phyloP scores from a whole-genome alignment of 208 protist species.

The Acanthamoeba lenticulata region DNA sequence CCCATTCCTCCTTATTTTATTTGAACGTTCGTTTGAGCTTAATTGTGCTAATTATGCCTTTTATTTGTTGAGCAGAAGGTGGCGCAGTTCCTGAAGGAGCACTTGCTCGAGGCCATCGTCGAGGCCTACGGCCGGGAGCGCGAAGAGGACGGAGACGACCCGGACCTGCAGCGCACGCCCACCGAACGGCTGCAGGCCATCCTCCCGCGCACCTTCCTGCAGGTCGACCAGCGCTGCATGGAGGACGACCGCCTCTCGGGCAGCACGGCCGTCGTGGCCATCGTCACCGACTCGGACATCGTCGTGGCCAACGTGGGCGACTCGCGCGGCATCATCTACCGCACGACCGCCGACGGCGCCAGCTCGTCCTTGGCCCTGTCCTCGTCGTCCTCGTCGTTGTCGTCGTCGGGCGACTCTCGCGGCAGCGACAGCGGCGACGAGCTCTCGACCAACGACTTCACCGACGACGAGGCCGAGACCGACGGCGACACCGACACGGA shows the following conservation, averaged over 20 bases:
- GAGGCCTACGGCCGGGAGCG: background rate
- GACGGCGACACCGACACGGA: background rate
- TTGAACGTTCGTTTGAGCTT: too few relatives aligned
- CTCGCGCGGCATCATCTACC: background rate
- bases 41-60: too few relatives aligned
- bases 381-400: background rate
- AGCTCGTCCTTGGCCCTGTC: background rate
- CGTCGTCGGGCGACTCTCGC: background rate
- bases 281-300: slow-evolving; percentile 8
- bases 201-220: slow-evolving; percentile 18
- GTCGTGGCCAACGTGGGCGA: slow-evolving; percentile 34
- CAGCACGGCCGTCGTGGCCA: slow-evolving; percentile 43
- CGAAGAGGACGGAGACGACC: background rate
- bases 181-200: background rate
- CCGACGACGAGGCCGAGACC: background rate
- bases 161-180: background rate
- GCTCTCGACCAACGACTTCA: background rate
- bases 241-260: background rate
- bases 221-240: background rate
- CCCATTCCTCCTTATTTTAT: background rate
- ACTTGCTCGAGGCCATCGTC: background rate
- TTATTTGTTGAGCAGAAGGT: background rate
- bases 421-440: background rate
- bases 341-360: background rate
- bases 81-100: background rate